Percentiles rank a stretch among this genome's conserved stretches.
Evolutionary conservation across 352 stramenopile genomes (phyloP).

Genomic region (Phytophthora podocarpi): DNA sequence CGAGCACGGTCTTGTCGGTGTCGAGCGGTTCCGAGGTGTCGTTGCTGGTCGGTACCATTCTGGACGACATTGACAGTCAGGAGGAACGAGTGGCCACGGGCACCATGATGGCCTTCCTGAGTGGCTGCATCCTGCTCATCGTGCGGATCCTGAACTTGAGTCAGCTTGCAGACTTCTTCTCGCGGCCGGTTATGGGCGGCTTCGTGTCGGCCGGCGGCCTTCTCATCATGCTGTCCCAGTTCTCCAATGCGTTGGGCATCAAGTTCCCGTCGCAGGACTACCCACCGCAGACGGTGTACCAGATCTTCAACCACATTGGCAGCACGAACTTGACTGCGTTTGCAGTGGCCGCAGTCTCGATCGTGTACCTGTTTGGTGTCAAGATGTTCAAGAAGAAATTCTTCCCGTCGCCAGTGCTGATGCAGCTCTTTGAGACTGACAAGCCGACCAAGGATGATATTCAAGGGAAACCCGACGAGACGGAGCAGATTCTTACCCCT

Average conservation of each 20-base stretch:
- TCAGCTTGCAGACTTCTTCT: conserved; percentile 28
- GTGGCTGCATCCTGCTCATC: conserved; percentile 15
- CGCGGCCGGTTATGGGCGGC: conserved; percentile 20
- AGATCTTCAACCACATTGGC: conserved; percentile 10
- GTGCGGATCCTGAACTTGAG: conserved; percentile 20
- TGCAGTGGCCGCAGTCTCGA: conserved; percentile 7
- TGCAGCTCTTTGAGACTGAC: conserved; percentile 22
- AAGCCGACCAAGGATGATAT: conserved; percentile 7
- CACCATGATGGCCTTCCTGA: conserved; percentile 22
- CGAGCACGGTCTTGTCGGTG: conserved; percentile 21
- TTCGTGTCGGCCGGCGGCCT: conserved; percentile 22
- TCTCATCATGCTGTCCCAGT: conserved; percentile 24
- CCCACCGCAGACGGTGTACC: conserved; percentile 13
- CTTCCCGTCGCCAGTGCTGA: conserved; percentile 16
- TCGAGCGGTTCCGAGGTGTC: conserved; percentile 21
- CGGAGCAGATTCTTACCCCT: conserved; percentile 6
- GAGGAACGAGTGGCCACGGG: conserved; percentile 15
- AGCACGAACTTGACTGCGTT: conserved; percentile 21
- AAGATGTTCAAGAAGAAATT: conserved; percentile 18
- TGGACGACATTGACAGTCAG: conserved; percentile 18
- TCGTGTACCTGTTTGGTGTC: conserved; percentile 7
- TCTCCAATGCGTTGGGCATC: conserved; percentile 20
- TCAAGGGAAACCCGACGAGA: conserved; percentile 5
- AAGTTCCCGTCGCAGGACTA: conserved; percentile 23
- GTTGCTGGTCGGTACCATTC: conserved; percentile 12